A percentile compares a stretch with the other conserved stretches of the same genome.
phyloP scores from a whole-genome alignment of 306 rosid species.

The Astragalus glycyphyllos region DNA sequence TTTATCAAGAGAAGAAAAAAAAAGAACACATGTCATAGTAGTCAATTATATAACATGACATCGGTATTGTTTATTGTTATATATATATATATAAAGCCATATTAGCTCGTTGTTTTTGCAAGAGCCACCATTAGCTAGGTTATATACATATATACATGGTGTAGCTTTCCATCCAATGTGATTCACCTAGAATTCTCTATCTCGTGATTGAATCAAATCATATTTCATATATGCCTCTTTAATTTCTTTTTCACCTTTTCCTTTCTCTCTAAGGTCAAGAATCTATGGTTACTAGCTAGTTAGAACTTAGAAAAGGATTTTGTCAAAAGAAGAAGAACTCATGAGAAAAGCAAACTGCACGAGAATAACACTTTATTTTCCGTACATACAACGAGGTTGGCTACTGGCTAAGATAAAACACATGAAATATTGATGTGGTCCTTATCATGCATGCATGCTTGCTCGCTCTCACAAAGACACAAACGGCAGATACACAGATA shows the following conservation, averaged over 20 bases:
- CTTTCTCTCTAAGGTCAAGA: constrained; percentile 3
- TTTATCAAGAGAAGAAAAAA: too few species aligned
- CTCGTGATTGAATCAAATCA: constrained; percentile 5
- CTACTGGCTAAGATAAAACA: too few species aligned
- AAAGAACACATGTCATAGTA: too few species aligned
- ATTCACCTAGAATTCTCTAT: not conserved
- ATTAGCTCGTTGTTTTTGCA: not conserved
- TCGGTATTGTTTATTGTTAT: too few species aligned
- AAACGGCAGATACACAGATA: too few species aligned
- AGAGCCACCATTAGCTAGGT: not conserved
- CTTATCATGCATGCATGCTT: too few species aligned
- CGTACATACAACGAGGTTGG: too few species aligned
- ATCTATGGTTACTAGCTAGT: not conserved
- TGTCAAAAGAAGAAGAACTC: too few species aligned
- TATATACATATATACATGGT: too few species aligned
- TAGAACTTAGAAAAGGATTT: not conserved
- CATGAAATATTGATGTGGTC: too few species aligned
- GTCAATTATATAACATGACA: too few species aligned
- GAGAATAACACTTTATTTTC: not conserved
- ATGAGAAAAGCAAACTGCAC: not conserved
- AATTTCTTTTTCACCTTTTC: not conserved
- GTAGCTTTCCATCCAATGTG: constrained; percentile 11
- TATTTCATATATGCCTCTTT: not conserved
- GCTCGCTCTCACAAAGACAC: too few species aligned
- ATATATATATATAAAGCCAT: not conserved